phyloP scores from a whole-genome alignment of 192 early-diverging fungal genomes.

The Coemansia sp. region DNA sequence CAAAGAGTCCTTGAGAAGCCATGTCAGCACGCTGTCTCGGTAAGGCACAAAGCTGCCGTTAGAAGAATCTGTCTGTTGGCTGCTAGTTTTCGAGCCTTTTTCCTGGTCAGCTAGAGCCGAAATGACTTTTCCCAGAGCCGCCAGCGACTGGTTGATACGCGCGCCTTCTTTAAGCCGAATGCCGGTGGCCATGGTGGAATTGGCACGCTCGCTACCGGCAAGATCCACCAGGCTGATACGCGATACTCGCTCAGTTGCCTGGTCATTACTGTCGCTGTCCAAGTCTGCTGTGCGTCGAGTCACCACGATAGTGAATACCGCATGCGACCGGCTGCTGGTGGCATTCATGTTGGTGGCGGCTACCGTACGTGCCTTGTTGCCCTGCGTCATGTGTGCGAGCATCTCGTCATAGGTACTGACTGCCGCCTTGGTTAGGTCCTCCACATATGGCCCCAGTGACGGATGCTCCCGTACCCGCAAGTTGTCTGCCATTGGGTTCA shows the following conservation, averaged over 20 bases:
- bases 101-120: constrained; percentile 78
- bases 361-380: constrained; percentile 79
- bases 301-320: constrained; percentile 75
- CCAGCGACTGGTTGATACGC: constrained; percentile 92
- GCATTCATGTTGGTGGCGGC: constrained; percentile 96
- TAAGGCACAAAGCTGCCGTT: constrained; percentile 74
- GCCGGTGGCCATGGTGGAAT: constrained; percentile 81
- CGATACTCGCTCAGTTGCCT: constrained; percentile 72
- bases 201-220: constrained; percentile 90
- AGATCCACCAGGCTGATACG: constrained; percentile 87
- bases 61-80: neutral
- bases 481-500: constrained; percentile 72
- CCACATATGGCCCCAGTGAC: constrained; percentile 80
- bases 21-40: constrained; percentile 85
- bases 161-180: constrained; percentile 84
- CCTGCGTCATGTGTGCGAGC: constrained; percentile 72
- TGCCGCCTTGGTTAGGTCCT: constrained; percentile 83
- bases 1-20: constrained; percentile 79
- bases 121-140: constrained; percentile 92
- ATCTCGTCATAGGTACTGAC: constrained; percentile 73
- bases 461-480: constrained; percentile 83
- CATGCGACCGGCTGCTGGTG: constrained; percentile 83
- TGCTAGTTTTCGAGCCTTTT: constrained; percentile 36
- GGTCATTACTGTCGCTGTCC: constrained; percentile 46
- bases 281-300: constrained; percentile 58